Evolutionary conservation across 805 yeast genomes (phyloP), one percentile per base, ranked within the genome.

Genomic region (Diddensiella transvaalensis): DNA sequence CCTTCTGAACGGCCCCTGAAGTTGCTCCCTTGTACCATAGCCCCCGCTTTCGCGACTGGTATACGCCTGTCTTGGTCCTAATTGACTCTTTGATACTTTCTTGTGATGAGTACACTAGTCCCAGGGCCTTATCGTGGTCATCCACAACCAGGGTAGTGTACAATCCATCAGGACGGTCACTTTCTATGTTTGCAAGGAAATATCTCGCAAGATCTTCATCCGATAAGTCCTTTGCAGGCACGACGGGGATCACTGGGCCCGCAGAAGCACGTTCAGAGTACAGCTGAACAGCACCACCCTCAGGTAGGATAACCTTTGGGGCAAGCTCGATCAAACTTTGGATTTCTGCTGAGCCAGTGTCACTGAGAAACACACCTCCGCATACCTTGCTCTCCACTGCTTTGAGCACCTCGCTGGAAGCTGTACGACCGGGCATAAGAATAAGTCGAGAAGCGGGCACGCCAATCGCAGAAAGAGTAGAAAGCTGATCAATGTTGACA

Each of bases 1-100:
- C 74, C 56, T 75, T 74, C 70, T 93, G 99, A 1, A 95, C 87
- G 45, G 96, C 95, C 18, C 99, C 99, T n/a, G 96, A 85, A 1
- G 96, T 87, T 48, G 85, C 84, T 24, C 99, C 99, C 67, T 93
- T 93, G 66, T 83, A 85, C 99, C 99, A 93, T 50, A 93, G 75
- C 39, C 95, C 98, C 52, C 87, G 82, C 48, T 76, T 72, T 60
- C 99, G 83, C 5, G 96, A 87, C 67, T 85, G 96, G 68, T 93
- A 93, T 1, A 93, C 96, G 49, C 99, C 99, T 6, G 87, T 80
- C 43, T 79, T 77, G 19, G 87, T 83, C 51, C 79, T 79, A 57
- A 93, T 78, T 10, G 98, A 93, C 59, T 85, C 90, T 39, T 77
- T 69, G 60, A 93, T 80, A 29, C 96, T 87, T 58, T 85, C 89